Base-by-base conservation (phyloP, 2,329 filamentous ascomycete genomes). In the Nannizziopsis arthrosporioides region DNA sequence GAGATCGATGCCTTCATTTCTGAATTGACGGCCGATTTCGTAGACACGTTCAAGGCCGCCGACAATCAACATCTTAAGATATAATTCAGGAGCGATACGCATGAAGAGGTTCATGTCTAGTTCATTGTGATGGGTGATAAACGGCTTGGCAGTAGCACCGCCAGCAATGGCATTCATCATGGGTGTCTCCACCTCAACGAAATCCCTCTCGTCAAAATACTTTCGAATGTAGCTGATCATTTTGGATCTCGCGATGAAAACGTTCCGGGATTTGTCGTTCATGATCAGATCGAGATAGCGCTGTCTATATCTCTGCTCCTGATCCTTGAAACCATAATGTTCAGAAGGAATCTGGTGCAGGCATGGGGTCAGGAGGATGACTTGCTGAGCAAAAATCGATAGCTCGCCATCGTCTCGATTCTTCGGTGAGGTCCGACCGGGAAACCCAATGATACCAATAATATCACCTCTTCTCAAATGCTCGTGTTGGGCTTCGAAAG, bases 91-190 rank as follows among this genome's bases (percentile, higher is more conserved):
- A 1, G 93, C 92, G 41, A 96, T 81, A 63, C 92, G 84, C 78
- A 98, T 84, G 70, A 84, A 96, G 67, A 98, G 82, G 59, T 94
- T 82, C 80, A 94, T 88, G 67, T 94, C 80, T 44, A 92, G 77
- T 46, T 96, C 92, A 68, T 98, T 98, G 73, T 96, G 92, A 68
- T 94, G 84, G 11, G 92, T 96, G 57, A 85, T 75, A 70, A 98
- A 98, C 4, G 92, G 92, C 72, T 85, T 88, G 51, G 92, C 92
- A 1, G 92, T 96, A 31, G 92, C 92, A 63, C 92, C 92, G 57
- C 92, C 93, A 27, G 92, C 88, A 63, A 94, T 94, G 60, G 85
- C 79, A 65, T 94, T 93, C 78, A 98, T 89, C 80, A 96, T 95
- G 4, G 92, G 90, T 0, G 92, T 98, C 71, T 96, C 87, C 19